Conservation (phyloP, 2,329 filamentous ascomycete species). For the Ophiosphaerella korrae region DNA sequence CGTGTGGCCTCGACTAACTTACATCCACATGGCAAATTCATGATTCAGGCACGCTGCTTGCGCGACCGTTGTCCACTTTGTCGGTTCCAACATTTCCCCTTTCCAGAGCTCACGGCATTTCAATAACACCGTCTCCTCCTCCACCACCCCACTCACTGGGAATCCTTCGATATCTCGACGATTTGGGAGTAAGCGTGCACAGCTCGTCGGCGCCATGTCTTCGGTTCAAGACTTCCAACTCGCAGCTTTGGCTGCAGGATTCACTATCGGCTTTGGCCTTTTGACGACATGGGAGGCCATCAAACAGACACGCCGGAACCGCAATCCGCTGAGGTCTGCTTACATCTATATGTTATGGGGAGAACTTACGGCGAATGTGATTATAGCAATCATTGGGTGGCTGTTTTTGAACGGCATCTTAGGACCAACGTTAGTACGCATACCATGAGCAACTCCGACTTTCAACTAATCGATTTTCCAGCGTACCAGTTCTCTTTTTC, state of each 20-base stretch:
- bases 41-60: too few relatives aligned
- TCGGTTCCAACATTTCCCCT: background rate
- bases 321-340: constrained; percentile 38
- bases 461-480: constrained; percentile 4
- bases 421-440: constrained; percentile 33
- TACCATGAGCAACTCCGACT: too few relatives aligned
- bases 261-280: constrained; percentile 42
- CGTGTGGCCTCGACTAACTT: background rate
- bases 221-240: constrained; percentile 36
- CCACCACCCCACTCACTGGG: background rate
- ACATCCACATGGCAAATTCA: background rate
- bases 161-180: background rate
- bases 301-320: constrained; percentile 43
- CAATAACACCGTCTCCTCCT: background rate
- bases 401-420: constrained; percentile 35
- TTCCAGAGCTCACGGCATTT: background rate
- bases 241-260: constrained; percentile 41
- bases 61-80: too few relatives aligned
- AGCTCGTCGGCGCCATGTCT: constrained; percentile 16
- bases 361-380: constrained; percentile 35
- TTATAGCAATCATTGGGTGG: constrained; percentile 40
- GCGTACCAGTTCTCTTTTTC: constrained; percentile 39
- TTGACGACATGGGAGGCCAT: constrained; percentile 44
- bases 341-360: constrained; percentile 48
- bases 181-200: background rate